Evolutionary conservation across 169 alveolate genomes (phyloP), one percentile per base, ranked within the genome.

Genomic region (Babesia sp.): DNA sequence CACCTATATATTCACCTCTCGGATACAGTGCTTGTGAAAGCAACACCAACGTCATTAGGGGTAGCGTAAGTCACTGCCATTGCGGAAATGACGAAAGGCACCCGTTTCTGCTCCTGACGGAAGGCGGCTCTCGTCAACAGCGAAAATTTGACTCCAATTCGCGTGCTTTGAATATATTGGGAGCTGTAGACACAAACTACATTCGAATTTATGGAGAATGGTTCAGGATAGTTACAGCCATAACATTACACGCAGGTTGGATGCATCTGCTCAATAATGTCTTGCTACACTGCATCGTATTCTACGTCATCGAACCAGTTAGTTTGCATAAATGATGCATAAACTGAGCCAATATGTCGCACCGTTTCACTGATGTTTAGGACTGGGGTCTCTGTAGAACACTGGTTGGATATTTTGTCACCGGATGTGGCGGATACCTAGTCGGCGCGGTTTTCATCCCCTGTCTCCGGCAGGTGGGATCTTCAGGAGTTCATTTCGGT

Each of bases 361-460:
- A 59, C 11, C n/a, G 7, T 6, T 37, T 41, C 18, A 63, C n/a
- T 28, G 29, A 37, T 9, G 0, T 36, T 33, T 51, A 64, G 74
- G 74, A 64, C 7, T 64, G 74, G 74, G 61, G 61, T 3, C 48
- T 64, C 39, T 48, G 12, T 34, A n/a, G 74, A 12, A 46, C 63
- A 16, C 51, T 64, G 9, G 50, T 26, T 26, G 74, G 54, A 9
- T 64, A 48, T 42, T 29, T 64, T 28, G 74, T 64, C 1, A 29
- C 74, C 3, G 74, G 74, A 24, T 64, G 61, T 42, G 74, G 74
- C 18, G 61, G 74, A 18, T 64, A 64, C 54, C 50, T 64, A n/a
- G 61, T 42, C 3, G 74, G 74, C 20, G 45, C 63, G 1, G 74
- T 64, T 0, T 64, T 64, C 29, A 56, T 64, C 11, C 74, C 74